Base-by-base conservation (phyloP, 768 basidiomycete genomes). In the Boletus pseudopeckii region DNA sequence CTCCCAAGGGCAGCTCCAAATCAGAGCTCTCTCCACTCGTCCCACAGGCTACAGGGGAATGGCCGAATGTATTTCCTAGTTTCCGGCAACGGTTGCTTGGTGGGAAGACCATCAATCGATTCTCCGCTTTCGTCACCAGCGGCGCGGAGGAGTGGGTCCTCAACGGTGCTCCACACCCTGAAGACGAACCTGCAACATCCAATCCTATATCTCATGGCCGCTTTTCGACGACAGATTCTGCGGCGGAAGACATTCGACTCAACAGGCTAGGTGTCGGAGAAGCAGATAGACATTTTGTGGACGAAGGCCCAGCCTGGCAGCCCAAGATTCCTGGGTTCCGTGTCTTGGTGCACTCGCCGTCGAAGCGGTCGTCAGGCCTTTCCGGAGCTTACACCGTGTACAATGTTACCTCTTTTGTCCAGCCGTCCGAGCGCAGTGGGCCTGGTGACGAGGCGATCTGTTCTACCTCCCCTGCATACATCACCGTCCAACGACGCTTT, bases 71-170 rank as follows among this genome's bases (percentile, higher is more conserved):
- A 15, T 81, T 86, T 57, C 86, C 88, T 2, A 88, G 81, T 66
- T 86, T 90, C 61, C 75, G 84, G 9, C 81, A 81, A 50, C 85
- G 82, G 58, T 75, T 92, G 0, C 79, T 92, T 1, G 84, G 88
- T 30, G 88, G 90, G 10, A 90, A 85, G 69, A 83, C 82, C 42
- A 70, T 92, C 50, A 91, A 92, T 67, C 79, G 90, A n/a, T 92
- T 92, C 71, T 90, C 89, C 1, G 85, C 79, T 52, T 92, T 92
- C 66, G 90, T 92, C 14, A 90, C 87, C 7, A 90, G 86, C 53
- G 90, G 90, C 34, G 90, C 90, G 10, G 90, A 92, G 67, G 85
- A 85, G 48, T 92, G 84, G 73, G 79, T 92, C 8, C 77, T 92
- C n/a, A 81, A 85, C 46, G 90, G 90, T 5, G 74, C 71, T 26